A percentile compares a stretch with the other conserved stretches of the same genome.
These are phyloP conservation scores for Acanthamoeba castellanii DNA, from an alignment of 208 protist species.

Conservation along the genomic window DNA sequence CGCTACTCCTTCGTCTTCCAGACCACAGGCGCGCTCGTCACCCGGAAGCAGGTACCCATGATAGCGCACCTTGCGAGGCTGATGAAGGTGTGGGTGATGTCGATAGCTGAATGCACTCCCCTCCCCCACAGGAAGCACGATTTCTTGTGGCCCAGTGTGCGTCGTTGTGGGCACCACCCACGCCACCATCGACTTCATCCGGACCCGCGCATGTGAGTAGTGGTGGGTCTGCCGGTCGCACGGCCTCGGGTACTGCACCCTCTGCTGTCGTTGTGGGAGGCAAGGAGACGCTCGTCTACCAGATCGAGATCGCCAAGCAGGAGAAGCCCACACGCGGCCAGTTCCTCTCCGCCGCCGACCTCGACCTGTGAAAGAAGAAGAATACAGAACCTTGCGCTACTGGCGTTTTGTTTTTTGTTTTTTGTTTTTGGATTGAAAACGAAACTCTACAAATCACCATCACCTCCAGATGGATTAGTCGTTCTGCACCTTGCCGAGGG, in stretches of 20 bases:
- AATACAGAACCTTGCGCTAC: background rate
- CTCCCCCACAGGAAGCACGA: background rate
- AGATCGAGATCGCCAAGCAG: slow-evolving; percentile 57
- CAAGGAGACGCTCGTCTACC: slow-evolving; percentile 29
- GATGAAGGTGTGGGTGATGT: background rate
- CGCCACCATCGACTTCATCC: background rate
- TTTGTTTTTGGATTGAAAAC: background rate
- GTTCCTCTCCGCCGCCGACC: background rate
- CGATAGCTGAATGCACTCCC: background rate
- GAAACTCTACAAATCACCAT: background rate
- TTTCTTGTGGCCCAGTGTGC: slow-evolving; percentile 59
- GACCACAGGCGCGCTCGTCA: slow-evolving; percentile 7
- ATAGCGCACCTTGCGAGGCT: too few species aligned
- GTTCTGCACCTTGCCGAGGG: slow-evolving; percentile 58
- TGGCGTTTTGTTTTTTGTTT: background rate
- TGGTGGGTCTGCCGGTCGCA: background rate
- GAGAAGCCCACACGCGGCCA: slow-evolving; percentile 9
- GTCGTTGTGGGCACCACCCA: background rate
- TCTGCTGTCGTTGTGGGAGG: background rate
- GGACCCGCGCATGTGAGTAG: too few species aligned
- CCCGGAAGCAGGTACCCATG: slow-evolving; percentile 5
- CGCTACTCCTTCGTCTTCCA: slow-evolving; percentile 54
- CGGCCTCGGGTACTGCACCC: background rate
- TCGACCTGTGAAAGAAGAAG: background rate
- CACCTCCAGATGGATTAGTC: slow-evolving; percentile 5